These are phyloP conservation scores for Cadophora sp. DNA, from an alignment of 2,329 filamentous ascomycete genomes.

Conservation along the genomic window DNA sequence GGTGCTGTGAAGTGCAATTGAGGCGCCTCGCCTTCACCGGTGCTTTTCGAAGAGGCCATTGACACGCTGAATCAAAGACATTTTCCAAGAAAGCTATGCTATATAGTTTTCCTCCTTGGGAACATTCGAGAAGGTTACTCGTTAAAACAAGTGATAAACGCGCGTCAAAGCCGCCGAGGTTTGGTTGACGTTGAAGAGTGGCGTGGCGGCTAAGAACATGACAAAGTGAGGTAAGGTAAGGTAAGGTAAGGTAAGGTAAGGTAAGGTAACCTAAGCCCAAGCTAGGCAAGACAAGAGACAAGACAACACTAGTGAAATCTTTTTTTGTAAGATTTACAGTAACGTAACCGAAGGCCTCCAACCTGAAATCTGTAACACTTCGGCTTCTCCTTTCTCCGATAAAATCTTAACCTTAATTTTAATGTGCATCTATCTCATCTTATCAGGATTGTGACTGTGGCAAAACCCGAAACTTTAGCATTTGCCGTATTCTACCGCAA, in stretches of 20 bases:
- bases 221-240: neutral
- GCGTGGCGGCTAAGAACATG: slow-evolving; percentile 1
- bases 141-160: slow-evolving; percentile 3
- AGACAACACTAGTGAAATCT: neutral
- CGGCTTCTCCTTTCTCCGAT: neutral
- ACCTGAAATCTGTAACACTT: neutral
- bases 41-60: slow-evolving; percentile 33
- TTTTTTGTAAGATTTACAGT: no score
- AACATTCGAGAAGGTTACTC: neutral
- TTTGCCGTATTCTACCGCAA: neutral
- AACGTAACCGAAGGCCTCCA: neutral
- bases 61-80: slow-evolving; percentile 7
- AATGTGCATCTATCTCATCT: neutral
- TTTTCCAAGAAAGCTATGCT: neutral
- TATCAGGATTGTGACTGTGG: slow-evolving; percentile 4
- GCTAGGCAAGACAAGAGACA: neutral
- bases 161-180: slow-evolving; percentile 8
- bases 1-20: slow-evolving; percentile 29
- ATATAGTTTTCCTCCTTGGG: neutral
- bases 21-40: slow-evolving; percentile 28
- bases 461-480: neutral
- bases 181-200: slow-evolving; percentile 4
- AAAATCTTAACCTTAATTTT: neutral
- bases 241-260: no score
- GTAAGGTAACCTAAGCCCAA: neutral